phyloP scores from a whole-genome alignment of 805 yeast species.

The Hanseniaspora pseudoguilliermondii region DNA sequence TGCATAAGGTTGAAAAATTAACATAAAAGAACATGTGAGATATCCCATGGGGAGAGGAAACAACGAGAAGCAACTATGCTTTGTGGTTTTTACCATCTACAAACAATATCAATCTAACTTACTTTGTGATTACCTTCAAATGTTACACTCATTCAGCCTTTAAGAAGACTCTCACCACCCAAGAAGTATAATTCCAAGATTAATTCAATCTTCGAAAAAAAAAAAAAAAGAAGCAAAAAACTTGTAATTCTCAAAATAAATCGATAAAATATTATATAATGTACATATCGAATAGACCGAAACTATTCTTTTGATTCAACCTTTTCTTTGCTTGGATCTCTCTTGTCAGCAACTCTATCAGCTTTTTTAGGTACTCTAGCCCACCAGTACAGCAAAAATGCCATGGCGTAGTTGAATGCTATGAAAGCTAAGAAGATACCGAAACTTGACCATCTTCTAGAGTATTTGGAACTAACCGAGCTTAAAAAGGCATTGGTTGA shows the following conservation, averaged over 20 bases:
- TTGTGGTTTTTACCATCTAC: no score
- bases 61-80: no score
- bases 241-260: not conserved
- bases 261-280: not conserved
- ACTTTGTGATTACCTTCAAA: no score
- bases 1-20: no score
- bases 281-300: not conserved
- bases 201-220: no score
- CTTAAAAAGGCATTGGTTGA: conserved; percentile 47
- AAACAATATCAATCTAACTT: no score
- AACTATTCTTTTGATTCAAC: not conserved
- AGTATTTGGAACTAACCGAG: conserved; percentile 29
- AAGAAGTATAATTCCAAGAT: no score
- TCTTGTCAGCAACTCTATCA: conserved; percentile 10
- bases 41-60: no score
- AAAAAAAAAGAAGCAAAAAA: no score
- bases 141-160: no score
- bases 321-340: not conserved
- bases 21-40: no score
- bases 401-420: conserved; percentile 31
- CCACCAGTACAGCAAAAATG: conserved; percentile 44
- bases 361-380: conserved; percentile 58
- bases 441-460: conserved; percentile 44
- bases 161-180: no score
- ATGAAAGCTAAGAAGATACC: conserved; percentile 46